Base-by-base conservation (phyloP, 768 basidiomycete species). In the Russula sp. region DNA sequence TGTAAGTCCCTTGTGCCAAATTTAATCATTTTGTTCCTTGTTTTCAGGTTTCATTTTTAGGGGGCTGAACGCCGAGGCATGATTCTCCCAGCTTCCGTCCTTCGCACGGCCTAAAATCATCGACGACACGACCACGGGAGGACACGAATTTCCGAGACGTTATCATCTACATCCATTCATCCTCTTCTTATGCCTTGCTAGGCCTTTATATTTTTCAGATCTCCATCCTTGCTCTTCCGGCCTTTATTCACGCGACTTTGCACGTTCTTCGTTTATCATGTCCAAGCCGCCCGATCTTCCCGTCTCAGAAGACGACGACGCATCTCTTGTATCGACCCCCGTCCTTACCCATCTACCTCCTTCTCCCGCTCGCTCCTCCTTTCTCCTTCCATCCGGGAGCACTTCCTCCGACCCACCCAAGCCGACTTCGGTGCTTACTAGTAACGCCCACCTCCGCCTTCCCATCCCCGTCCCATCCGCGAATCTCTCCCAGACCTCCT, bases 401-500 rank as follows among this genome's bases (percentile, higher is more conserved):
- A 38, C 54, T 25, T 20, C 55, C 7, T 35, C 64, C 2, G 39
- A 32, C 1, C 11, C 59, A 18, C 35, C 41, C 9, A 53, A 51
- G 7, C 42, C 56, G 11, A 52, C 42, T 39, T 47, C 55, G 1
- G 29, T 52, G 0, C 55, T 57, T 35, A 56, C 65, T 5, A 35
- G 38, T 32, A 49, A 22, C 22, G 47, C 57, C 50, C 64, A 64
- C 38, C 65, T 66, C 45, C 66, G 65, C 38, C 58, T 68, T 39
- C 67, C 67, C 10, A 60, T 68, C 34, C 67, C 67, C 43, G 59
- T 51, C 14, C 67, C 66, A 13, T 64, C 66, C 25, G 60, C 66
- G 16, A 68, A 68, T 51, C 59, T 47, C 38, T 67, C 66, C 36
- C 66, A 67, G 46, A 64, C 67, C 29, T 67, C 66, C 49, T 67